Evolutionary conservation across 495 filamentous ascomycete genomes (phyloP).

Genomic region (Paragyromitra xinjiangensis): DNA sequence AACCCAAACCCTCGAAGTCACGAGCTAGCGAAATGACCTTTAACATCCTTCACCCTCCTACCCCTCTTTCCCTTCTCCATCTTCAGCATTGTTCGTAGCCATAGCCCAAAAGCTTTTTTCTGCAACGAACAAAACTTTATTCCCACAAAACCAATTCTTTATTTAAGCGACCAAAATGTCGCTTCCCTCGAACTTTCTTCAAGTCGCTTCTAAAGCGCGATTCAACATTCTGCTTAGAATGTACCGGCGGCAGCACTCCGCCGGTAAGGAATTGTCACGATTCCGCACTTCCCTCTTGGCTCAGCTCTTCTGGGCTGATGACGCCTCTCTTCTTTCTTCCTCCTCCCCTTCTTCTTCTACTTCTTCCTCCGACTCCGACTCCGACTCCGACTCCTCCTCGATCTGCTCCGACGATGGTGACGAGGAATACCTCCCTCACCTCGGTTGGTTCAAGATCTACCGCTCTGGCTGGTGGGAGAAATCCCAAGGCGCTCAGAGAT

Average conservation of each 20-base stretch:
- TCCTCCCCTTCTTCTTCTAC: constrained; percentile 7
- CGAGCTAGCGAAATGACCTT: neutral
- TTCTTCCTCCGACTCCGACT: neutral
- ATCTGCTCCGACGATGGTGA: neutral
- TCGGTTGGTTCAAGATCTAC: constrained; percentile 26
- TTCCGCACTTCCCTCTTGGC: neutral
- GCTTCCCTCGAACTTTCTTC: neutral
- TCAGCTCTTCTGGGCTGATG: neutral
- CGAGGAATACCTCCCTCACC: constrained; percentile 17
- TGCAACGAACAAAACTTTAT: neutral
- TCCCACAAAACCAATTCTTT: neutral
- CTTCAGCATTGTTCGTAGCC: neutral
- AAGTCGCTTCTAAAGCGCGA: neutral
- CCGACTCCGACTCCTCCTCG: neutral
- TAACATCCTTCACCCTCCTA: neutral
- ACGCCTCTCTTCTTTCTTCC: neutral
- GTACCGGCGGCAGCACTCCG: neutral
- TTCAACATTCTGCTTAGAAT: neutral
- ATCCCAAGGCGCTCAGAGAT: constrained; percentile 1
- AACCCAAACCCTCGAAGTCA: neutral
- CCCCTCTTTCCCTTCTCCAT: neutral
- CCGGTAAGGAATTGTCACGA: neutral
- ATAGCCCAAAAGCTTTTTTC: neutral
- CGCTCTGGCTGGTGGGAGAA: constrained; percentile 36
- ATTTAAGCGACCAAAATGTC: neutral